Conservation (phyloP, 495 filamentous ascomycete species). For the Delitschia confertaspora region DNA sequence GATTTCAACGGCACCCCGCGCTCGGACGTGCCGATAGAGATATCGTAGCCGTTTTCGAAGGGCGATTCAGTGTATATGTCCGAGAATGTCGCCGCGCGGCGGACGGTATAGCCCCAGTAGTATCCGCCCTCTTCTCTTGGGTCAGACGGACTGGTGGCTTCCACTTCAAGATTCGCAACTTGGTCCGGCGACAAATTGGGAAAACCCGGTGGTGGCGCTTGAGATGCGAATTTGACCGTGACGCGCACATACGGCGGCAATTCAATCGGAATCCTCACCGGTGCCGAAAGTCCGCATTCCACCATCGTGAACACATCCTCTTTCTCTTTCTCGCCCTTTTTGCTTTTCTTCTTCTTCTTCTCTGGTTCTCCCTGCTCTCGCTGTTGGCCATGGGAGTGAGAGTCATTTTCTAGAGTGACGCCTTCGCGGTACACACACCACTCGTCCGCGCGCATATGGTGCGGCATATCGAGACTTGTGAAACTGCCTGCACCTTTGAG, state of each 20-base stretch:
- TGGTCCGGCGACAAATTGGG: conserved; percentile 9
- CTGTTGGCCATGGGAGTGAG: conserved; percentile 15
- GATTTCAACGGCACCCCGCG: conserved; percentile 47
- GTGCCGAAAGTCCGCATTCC: conserved; percentile 47
- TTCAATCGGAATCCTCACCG: conserved; percentile 36
- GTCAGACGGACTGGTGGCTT: conserved; percentile 49
- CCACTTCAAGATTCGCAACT: conserved; percentile 30
- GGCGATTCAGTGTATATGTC: conserved; percentile 50
- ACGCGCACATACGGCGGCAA: conserved; percentile 55
- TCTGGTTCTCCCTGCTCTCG: too few relatives aligned
- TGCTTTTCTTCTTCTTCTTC: conserved; percentile 23
- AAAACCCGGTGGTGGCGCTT: conserved; percentile 12
- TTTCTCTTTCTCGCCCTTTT: neutral
- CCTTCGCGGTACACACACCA: conserved; percentile 67
- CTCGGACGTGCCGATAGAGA: conserved; percentile 67
- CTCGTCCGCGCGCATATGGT: conserved; percentile 57
- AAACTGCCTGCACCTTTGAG: conserved; percentile 54
- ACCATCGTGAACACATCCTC: conserved; percentile 41
- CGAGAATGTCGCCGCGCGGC: conserved; percentile 50
- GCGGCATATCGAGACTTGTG: conserved; percentile 66
- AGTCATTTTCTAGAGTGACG: conserved; percentile 43
- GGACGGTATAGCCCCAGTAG: conserved; percentile 67
- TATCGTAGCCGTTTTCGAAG: conserved; percentile 38
- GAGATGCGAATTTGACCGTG: conserved; percentile 50
- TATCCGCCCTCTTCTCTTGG: conserved; percentile 61